Evolutionary conservation across 305 asterid species (phyloP).

Genomic region (Fraxinus floribunda): DNA sequence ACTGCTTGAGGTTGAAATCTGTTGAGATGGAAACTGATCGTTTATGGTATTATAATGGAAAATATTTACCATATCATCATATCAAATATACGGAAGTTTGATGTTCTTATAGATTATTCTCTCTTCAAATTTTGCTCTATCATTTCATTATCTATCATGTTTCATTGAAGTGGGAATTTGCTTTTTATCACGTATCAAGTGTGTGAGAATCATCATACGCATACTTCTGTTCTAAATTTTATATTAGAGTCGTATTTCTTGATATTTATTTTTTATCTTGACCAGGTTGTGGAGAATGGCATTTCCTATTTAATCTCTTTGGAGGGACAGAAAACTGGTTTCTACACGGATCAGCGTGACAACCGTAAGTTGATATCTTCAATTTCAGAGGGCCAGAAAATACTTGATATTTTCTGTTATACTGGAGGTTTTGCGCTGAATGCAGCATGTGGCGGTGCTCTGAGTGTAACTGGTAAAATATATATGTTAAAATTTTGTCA

Average conservation of each 20-base stretch:
- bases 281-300: conserved; percentile 83
- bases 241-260: conserved; percentile 6
- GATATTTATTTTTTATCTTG: conserved; percentile 21
- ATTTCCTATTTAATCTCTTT: conserved; percentile 68
- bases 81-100: not conserved
- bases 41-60: not conserved
- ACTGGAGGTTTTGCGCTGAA: conserved; percentile 93
- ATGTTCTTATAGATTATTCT: not conserved
- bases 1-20: not conserved
- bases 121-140: not conserved
- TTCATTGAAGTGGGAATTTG: not conserved
- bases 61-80: not conserved
- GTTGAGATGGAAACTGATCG: conserved; percentile 2
- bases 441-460: conserved; percentile 89
- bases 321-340: conserved; percentile 97
- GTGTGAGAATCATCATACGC: not conserved
- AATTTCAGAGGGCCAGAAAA: conserved; percentile 65
- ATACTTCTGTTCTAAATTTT: conserved; percentile 7
- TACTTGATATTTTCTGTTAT: conserved; percentile 89
- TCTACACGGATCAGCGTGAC: conserved; percentile 98
- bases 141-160: not conserved
- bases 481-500: conserved; percentile 12
- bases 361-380: conserved; percentile 79
- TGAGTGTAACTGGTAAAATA: conserved; percentile 62
- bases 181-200: not conserved